Base-by-base conservation (phyloP, 495 filamentous ascomycete genomes). In the Penicillium steckii region DNA sequence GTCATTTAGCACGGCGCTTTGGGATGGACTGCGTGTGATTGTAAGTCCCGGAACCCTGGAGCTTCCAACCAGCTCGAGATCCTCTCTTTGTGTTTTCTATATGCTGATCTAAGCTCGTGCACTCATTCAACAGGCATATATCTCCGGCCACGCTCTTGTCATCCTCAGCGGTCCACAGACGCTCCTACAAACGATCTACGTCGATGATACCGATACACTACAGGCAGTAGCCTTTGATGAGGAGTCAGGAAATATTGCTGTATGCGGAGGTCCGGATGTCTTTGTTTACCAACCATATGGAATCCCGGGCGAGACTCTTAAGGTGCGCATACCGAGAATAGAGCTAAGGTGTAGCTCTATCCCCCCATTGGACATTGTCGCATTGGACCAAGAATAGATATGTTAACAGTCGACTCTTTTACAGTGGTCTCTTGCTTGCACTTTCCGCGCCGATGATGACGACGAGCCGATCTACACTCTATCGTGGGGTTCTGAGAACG, bases 161-260 rank as follows among this genome's bases (percentile, higher is more conserved):
- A 85, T 97, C 62, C 85, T 97, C 62, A 78, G 80, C 69, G 83
- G 82, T 46, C 82, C 89, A 53, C 77, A 88, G 62, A 77, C 81
- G 48, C 80, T 95, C 59, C 75, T 96, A 26, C 93, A 97, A 71
- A 97, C 93, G 0, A 89, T 91, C 52, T 96, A 96, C 73, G 82
- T 91, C 63, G 86, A 94, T 56, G 85, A 91, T 66, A 79, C 83
- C 30, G 74, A 81, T 6, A 72, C 73, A 4, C 80, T 97, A 30
- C 80, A 91, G 40, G 84, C 88, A 9, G 80, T 95, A 22, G 77
- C 82, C 15, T 81, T 97, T 51, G 86, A 95, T 58, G 88, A 95
- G 57, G 72, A 74, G 12, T 84, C 90, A 25, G 94, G 91, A 7
- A 95, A 90, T 76, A 89, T 98, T 67, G 91, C 90, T 26, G 80